Evolutionary conservation across 2,329 filamentous ascomycete species (phyloP), one percentile per base, ranked within the genome.

Genomic region (Seiridium unicorne): DNA sequence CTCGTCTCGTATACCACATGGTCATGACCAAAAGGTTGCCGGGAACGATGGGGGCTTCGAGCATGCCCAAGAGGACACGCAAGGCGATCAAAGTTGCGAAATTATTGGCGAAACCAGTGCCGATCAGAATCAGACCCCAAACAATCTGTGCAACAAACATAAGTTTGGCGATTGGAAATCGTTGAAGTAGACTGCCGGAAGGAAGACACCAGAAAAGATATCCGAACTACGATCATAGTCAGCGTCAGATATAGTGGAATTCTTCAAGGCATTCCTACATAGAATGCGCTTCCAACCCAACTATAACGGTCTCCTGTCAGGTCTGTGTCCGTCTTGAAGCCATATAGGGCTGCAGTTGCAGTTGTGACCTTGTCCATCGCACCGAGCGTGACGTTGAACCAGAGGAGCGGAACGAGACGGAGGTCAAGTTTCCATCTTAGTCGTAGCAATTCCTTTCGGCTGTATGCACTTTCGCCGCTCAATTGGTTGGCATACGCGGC

Each of bases 371-470:
- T 72, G 62, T 72, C 70, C 67, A 69, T 69, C 1, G 69, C 69
- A 26, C 42, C 53, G 1, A 68, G 38, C 1, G 61, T 64, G 48
- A 67, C 61, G 34, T 62, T 72, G 63, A 72, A 69, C 69, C 72
- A 75, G 5, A 79, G 66, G 34, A 76, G 69, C 0, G 76, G 76
- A 8, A 79, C 70, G 11, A 78, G 66, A 26, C 73, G 69, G n/a
- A 74, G 57, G 63, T 78, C 76, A n/a, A 77, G 65, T 65, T 78
- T 78, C 69, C 76, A 76, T 55, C 75, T 61, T 34, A 77, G 64
- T 32, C 63, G 49, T 5, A 48, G 60, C 46, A 61, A 64, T 51
- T 63, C 70, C 54, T 67, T 63, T 6, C 53, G 38, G 1, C 64
- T 66, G 47, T 73, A 73, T 1, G 68, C 65, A 59, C 70, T 62